Percentiles rank a stretch among this genome's conserved stretches.
phyloP scores from a whole-genome alignment of 2,329 filamentous ascomycete species.

The Neonectria neomacrospora region DNA sequence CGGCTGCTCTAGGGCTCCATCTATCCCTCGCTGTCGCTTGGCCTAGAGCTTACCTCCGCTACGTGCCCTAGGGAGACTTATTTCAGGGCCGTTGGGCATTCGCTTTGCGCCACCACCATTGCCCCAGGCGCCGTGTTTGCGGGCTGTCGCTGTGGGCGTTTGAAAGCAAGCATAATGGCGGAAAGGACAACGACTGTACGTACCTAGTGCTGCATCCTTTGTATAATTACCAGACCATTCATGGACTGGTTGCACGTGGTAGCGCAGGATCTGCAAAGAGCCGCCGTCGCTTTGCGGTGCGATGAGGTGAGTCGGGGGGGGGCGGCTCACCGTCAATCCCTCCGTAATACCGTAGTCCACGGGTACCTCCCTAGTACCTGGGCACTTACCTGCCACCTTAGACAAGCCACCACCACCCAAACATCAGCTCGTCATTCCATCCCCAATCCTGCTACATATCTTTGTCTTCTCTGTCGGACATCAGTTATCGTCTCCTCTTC shows the following conservation, averaged over 20 bases:
- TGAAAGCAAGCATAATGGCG: not conserved
- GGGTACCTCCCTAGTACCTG: conserved; percentile 3
- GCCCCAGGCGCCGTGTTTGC: not conserved
- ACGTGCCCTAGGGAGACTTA: not conserved
- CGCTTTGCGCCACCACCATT: not conserved
- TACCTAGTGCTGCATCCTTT: not conserved
- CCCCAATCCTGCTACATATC: conserved; percentile 22
- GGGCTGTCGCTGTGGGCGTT: not conserved
- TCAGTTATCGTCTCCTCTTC: conserved; percentile 10
- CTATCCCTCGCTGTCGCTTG: not conserved
- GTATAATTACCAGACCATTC: not conserved
- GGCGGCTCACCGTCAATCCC: conserved; percentile 16
- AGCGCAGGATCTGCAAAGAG: not conserved
- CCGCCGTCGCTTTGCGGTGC: not conserved
- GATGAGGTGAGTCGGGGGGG: conserved; percentile 4
- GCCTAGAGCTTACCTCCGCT: too few species aligned
- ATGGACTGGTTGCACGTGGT: not conserved
- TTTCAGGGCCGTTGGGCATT: not conserved
- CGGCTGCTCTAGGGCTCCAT: conserved; percentile 14
- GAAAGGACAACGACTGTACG: not conserved
- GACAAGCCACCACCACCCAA: conserved; percentile 2
- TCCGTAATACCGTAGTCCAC: not conserved
- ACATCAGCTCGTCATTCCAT: conserved; percentile 29
- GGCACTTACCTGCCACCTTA: not conserved
- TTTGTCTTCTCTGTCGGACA: conserved; percentile 19